Conservation (phyloP, 1,284 basidiomycete genomes). For the Hemileia vastatrix region DNA sequence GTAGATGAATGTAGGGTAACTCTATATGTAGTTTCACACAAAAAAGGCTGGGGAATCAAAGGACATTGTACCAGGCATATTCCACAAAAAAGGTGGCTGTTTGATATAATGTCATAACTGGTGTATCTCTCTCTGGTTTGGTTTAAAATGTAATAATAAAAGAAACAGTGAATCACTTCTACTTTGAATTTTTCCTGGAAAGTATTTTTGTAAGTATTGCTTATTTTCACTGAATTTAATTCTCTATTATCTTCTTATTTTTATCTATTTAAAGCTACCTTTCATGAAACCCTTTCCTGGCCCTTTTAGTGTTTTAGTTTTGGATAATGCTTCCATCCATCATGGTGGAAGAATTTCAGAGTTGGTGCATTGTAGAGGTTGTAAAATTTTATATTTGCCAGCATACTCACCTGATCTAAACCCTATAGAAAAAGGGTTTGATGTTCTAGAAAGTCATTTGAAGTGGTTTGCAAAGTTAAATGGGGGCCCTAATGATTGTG, state of each 20-base stretch:
- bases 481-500: too few relatives aligned
- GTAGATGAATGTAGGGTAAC: slow-evolving; percentile 1
- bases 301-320: too few relatives aligned
- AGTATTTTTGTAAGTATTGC: not conserved
- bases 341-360: not conserved
- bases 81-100: not conserved
- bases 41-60: not conserved
- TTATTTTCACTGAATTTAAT: too few relatives aligned
- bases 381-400: not conserved
- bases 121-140: not conserved
- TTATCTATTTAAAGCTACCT: not conserved
- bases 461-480: too few relatives aligned
- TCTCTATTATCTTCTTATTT: not conserved
- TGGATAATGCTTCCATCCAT: not conserved
- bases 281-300: slow-evolving; percentile 5
- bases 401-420: slow-evolving; percentile 4
- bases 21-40: not conserved
- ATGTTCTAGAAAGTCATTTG: too few relatives aligned
- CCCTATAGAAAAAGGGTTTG: too few relatives aligned
- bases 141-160: not conserved
- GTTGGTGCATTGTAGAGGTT: not conserved
- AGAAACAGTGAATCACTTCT: not conserved
- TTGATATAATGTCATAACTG: not conserved
- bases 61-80: not conserved
- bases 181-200: slow-evolving; percentile 6